Conservation (phyloP, 768 basidiomycete genomes). For the Leucocoprinus leucothites region DNA sequence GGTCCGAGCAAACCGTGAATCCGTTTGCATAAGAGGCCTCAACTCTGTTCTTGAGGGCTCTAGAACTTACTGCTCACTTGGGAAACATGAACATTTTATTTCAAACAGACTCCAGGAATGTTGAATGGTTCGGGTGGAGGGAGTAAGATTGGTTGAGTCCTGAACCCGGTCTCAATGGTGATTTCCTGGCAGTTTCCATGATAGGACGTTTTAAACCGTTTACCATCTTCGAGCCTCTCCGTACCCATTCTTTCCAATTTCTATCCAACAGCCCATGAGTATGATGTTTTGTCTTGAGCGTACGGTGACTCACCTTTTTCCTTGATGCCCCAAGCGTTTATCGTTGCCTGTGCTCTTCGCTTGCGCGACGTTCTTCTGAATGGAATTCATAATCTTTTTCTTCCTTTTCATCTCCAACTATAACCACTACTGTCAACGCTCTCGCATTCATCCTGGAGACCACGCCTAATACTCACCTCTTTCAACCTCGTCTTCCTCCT, state of each 20-base stretch:
- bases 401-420: slow-evolving; percentile 33
- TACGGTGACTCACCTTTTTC: slow-evolving; percentile 35
- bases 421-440: background rate
- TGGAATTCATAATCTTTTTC: slow-evolving; percentile 49
- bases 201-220: slow-evolving; percentile 28
- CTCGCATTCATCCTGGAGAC: background rate
- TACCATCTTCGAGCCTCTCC: slow-evolving; percentile 28
- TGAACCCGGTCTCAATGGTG: slow-evolving; percentile 32
- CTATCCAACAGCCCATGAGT: slow-evolving; percentile 13
- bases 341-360: slow-evolving; percentile 62
- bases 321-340: slow-evolving; percentile 53
- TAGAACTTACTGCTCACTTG: too few relatives aligned
- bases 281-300: background rate
- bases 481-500: slow-evolving; percentile 43
- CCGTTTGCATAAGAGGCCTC: too few relatives aligned
- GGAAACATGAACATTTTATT: too few relatives aligned
- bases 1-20: too few relatives aligned
- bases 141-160: slow-evolving; percentile 27
- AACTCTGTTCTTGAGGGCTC: too few relatives aligned
- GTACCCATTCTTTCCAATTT: slow-evolving; percentile 32
- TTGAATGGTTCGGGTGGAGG: slow-evolving; percentile 30
- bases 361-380: slow-evolving; percentile 44
- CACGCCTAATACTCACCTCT: slow-evolving; percentile 22
- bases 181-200: slow-evolving; percentile 28
- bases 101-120: slow-evolving; percentile 27